phyloP scores from a whole-genome alignment of 2,329 filamentous ascomycete species.

The Colletotrichum sp. region DNA sequence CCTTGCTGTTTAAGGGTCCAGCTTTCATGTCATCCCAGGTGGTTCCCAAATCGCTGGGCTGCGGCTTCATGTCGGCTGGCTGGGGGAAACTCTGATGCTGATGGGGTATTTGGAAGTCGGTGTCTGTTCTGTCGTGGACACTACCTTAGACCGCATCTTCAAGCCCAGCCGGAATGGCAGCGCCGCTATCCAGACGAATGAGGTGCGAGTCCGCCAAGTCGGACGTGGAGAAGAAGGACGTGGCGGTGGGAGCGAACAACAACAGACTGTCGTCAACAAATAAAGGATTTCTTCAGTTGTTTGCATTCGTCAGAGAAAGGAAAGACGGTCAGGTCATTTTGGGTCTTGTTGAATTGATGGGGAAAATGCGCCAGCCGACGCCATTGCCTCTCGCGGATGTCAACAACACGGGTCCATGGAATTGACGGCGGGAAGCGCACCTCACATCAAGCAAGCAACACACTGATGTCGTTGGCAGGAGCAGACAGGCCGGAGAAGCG shows the following conservation, averaged over 20 bases:
- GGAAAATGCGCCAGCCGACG: background rate
- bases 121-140: background rate
- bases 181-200: constrained; percentile 3
- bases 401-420: background rate
- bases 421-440: background rate
- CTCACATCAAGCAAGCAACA: background rate
- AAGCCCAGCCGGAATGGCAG: constrained; percentile 1
- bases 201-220: background rate
- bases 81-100: background rate
- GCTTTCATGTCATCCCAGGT: constrained; percentile 10
- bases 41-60: background rate
- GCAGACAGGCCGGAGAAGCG: background rate
- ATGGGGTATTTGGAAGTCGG: background rate
- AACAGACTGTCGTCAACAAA: background rate
- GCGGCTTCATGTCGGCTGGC: background rate
- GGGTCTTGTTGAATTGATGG: background rate
- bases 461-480: background rate
- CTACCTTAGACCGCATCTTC: background rate
- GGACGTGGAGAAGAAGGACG: background rate
- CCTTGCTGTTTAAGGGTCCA: constrained; percentile 4
- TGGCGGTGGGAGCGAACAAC: background rate
- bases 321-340: background rate
- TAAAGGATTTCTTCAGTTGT: background rate
- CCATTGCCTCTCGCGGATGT: background rate
- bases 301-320: constrained; percentile 2